These are phyloP conservation scores for Apophysomyces ossiformis DNA, from an alignment of 371 early-diverging fungal species.

Conservation along the genomic window DNA sequence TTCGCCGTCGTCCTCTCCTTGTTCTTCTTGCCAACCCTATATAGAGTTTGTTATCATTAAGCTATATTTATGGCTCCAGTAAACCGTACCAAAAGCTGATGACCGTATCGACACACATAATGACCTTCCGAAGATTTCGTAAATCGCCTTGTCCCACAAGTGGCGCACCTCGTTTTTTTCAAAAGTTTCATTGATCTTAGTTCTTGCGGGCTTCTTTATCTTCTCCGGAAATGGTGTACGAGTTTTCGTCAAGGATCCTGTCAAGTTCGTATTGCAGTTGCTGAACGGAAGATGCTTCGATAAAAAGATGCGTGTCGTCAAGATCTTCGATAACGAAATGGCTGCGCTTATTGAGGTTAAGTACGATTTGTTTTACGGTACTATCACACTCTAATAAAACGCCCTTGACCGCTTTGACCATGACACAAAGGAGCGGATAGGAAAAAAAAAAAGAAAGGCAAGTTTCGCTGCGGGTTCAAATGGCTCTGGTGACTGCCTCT, in stretches of 20 bases:
- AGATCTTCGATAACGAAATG: conserved; percentile 88
- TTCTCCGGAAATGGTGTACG: conserved; percentile 62
- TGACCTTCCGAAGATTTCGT: conserved; percentile 17
- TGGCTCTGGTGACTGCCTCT: background rate
- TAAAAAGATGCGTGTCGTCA: conserved; percentile 86
- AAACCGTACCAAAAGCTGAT: conserved; percentile 19
- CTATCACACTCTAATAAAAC: conserved; percentile 70
- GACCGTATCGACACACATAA: conserved; percentile 27
- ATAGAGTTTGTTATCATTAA: background rate
- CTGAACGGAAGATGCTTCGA: conserved; percentile 70
- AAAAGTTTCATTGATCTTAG: conserved; percentile 8
- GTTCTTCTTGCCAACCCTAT: conserved; percentile 17
- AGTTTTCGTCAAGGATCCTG: conserved; percentile 78
- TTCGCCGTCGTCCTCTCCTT: conserved; percentile 3
- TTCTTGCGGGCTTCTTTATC: conserved; percentile 43
- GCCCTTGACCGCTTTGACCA: conserved; percentile 59
- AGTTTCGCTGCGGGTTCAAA: background rate
- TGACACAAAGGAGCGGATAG: conserved; percentile 19
- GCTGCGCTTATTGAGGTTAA: conserved; percentile 71
- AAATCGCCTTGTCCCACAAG: conserved; percentile 21
- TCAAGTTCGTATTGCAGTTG: conserved; percentile 73
- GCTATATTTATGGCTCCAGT: background rate
- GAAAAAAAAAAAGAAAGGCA: conserved; percentile 1
- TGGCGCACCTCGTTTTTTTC: conserved; percentile 12
- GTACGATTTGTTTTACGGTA: conserved; percentile 82